Evolutionary conservation across 495 filamentous ascomycete genomes (phyloP).

Genomic region (Aspergillus avenaceus): DNA sequence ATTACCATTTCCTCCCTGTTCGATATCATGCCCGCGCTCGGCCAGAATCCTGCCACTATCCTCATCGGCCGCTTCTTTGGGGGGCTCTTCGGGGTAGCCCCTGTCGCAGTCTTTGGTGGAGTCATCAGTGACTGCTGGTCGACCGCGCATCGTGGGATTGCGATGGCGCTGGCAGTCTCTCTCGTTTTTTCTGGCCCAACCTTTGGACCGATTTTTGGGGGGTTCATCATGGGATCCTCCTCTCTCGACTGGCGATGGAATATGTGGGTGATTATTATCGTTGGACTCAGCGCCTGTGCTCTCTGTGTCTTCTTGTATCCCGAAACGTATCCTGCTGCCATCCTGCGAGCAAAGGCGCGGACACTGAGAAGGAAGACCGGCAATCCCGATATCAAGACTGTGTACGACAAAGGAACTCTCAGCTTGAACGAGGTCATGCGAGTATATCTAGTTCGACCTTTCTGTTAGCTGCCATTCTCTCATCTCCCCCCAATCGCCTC

Average conservation of each 20-base stretch:
- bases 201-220: slow-evolving; percentile 8
- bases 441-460: too few species aligned
- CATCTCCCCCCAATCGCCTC: too few species aligned
- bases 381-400: slow-evolving; percentile 30
- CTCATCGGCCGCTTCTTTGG: slow-evolving; percentile 12
- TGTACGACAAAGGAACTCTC: slow-evolving; percentile 1
- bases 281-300: not conserved
- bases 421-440: too few species aligned
- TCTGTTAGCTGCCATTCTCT: too few species aligned
- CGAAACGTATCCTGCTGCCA: slow-evolving; percentile 58
- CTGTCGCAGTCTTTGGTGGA: slow-evolving; percentile 10
- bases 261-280: slow-evolving; percentile 9
- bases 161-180: slow-evolving; percentile 3
- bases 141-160: slow-evolving; percentile 1
- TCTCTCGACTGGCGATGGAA: slow-evolving; percentile 8
- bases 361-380: slow-evolving; percentile 52
- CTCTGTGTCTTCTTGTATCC: slow-evolving; percentile 26
- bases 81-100: slow-evolving; percentile 7
- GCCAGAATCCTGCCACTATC: slow-evolving; percentile 3
- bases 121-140: slow-evolving; percentile 4
- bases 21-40: slow-evolving; percentile 4
- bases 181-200: slow-evolving; percentile 8
- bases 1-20: slow-evolving; percentile 8
- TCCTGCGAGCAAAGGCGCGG: slow-evolving; percentile 49
- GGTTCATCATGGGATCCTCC: slow-evolving; percentile 5